Percentiles rank a stretch among this genome's conserved stretches.
These are phyloP conservation scores for Rutidosis leptorrhynchoides DNA, from an alignment of 129 eudicot genomes.

Conservation along the genomic window DNA sequence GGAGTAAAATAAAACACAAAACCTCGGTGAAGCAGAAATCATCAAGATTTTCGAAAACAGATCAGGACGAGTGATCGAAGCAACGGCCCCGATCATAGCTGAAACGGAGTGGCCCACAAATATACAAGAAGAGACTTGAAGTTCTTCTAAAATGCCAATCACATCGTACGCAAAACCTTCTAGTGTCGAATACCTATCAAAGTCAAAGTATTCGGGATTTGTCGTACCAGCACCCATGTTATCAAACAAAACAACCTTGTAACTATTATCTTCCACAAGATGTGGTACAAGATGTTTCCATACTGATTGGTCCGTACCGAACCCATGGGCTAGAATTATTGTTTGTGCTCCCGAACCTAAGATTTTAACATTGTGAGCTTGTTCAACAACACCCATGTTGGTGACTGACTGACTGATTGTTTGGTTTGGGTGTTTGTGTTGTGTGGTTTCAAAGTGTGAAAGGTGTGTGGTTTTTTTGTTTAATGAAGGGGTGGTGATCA, in stretches of 20 bases:
- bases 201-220: constrained; percentile 89
- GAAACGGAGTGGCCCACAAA: constrained; percentile 93
- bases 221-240: constrained; percentile 96
- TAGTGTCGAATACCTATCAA: constrained; percentile 58
- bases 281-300: constrained; percentile 96
- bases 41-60: constrained; percentile 59
- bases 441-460: not conserved
- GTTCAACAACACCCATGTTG: constrained; percentile 71
- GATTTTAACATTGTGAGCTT: constrained; percentile 82
- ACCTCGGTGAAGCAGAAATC: constrained; percentile 87
- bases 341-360: constrained; percentile 60
- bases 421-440: constrained; percentile 22
- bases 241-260: constrained; percentile 64
- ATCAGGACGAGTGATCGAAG: constrained; percentile 82
- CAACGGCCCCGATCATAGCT: constrained; percentile 74
- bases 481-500: not conserved
- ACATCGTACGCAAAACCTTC: constrained; percentile 83
- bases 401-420: not conserved
- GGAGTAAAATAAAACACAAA: constrained; percentile 1
- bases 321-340: constrained; percentile 78
- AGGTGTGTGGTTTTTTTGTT: not conserved
- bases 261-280: constrained; percentile 44
- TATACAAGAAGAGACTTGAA: constrained; percentile 49
- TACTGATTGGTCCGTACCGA: constrained; percentile 95
- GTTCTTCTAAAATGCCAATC: constrained; percentile 72